Conservation (phyloP, 164 flowering plant genomes). For the Stephania japonica region DNA sequence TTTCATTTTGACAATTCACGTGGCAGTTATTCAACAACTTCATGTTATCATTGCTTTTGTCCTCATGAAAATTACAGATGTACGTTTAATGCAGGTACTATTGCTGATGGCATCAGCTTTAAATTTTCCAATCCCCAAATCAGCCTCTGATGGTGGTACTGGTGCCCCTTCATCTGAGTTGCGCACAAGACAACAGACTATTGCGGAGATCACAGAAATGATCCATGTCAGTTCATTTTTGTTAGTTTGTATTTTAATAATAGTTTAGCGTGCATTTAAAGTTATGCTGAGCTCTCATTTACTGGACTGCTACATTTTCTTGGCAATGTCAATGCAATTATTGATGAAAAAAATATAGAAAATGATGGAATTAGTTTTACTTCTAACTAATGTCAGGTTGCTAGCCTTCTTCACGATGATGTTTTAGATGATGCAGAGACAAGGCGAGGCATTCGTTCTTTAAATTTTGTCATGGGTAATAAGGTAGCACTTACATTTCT, state of each 20-base stretch:
- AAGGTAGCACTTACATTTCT: conserved; percentile 45
- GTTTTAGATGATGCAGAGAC: conserved; percentile 97
- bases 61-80: conserved; percentile 1
- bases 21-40: neutral
- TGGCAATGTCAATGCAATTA: neutral
- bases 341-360: neutral
- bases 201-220: conserved; percentile 98
- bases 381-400: conserved; percentile 51
- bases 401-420: conserved; percentile 98
- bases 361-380: neutral
- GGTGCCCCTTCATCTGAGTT: conserved; percentile 38
- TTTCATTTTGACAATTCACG: neutral
- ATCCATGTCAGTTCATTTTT: conserved; percentile 67
- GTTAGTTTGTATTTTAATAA: conserved; percentile 2
- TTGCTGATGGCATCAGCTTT: conserved; percentile 90
- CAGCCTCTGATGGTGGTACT: conserved; percentile 23
- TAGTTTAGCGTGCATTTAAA: too few species aligned
- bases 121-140: conserved; percentile 36
- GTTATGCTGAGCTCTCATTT: neutral
- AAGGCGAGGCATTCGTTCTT: conserved; percentile 88
- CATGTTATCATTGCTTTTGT: neutral
- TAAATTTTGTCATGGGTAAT: conserved; percentile 89
- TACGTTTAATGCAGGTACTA: conserved; percentile 51
- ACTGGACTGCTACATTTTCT: neutral
- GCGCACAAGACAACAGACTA: conserved; percentile 65